These are phyloP conservation scores for Psilocybe sp. DNA, from an alignment of 768 basidiomycete genomes.

Conservation along the genomic window DNA sequence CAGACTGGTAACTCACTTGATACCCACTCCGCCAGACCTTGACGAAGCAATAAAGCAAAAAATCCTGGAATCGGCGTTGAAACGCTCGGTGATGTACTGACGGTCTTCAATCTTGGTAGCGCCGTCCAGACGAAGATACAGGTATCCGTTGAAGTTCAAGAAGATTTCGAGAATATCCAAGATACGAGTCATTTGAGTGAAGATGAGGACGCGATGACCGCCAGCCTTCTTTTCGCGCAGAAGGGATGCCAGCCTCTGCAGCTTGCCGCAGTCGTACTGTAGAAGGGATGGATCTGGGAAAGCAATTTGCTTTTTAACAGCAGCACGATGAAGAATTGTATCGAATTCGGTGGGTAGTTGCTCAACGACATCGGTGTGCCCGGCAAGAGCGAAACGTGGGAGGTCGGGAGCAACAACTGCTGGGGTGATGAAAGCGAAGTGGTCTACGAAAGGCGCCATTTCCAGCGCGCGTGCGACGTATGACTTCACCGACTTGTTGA, in stretches of 20 bases:
- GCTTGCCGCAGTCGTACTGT: conserved; percentile 95
- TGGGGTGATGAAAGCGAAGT: conserved; percentile 82
- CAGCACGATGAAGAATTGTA: conserved; percentile 61
- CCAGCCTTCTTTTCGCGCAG: conserved; percentile 82
- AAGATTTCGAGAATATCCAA: conserved; percentile 94
- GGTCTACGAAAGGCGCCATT: conserved; percentile 52
- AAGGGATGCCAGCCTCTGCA: conserved; percentile 78
- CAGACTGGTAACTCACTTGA: conserved; percentile 63
- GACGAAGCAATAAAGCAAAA: conserved; percentile 91
- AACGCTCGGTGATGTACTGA: conserved; percentile 85
- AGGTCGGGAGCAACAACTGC: conserved; percentile 74
- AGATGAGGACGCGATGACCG: conserved; percentile 89
- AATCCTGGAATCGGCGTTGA: conserved; percentile 73
- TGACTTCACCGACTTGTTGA: conserved; percentile 59
- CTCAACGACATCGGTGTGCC: conserved; percentile 24
- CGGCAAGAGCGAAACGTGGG: conserved; percentile 57
- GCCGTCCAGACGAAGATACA: conserved; percentile 93
- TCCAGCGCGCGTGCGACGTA: conserved; percentile 56
- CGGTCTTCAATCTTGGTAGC: conserved; percentile 94
- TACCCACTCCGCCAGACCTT: conserved; percentile 83
- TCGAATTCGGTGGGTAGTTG: conserved; percentile 54
- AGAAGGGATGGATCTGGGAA: conserved; percentile 88
- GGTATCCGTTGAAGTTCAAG: conserved; percentile 88
- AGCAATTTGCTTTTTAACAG: conserved; percentile 86
- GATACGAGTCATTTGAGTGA: conserved; percentile 95